Evolutionary conservation across 2,329 filamentous ascomycete genomes (phyloP), one percentile per base, ranked within the genome.

Genomic region (Lachnellula occidentalis): DNA sequence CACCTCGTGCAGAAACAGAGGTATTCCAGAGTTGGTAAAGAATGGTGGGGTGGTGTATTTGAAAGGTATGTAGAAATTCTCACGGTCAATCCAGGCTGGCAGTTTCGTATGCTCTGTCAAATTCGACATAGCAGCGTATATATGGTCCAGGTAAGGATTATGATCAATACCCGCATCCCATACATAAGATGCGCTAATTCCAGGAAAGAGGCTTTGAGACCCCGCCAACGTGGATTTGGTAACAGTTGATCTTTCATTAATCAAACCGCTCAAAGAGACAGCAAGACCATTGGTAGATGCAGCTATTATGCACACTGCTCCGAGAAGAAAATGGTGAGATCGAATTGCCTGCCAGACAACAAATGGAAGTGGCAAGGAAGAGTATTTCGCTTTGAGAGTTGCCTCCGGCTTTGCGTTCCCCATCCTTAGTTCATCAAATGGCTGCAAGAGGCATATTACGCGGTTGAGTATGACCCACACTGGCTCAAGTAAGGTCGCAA

Each of bases 401-500:
- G 70, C 65, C 0, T 72, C 70, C 0, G 72, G 57, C 1, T 55
- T 48, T 0, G 74, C 70, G 6, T 72, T 68, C 0, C 78, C 74
- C 5, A 60, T 55, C 19, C 72, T 71, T 0, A 85, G 66, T 14
- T 79, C 73, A 2, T 78, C 71, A 17, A 82, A 77, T 0, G 82
- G 82, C 31, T 82, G 76, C 0, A 85, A 57, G 8, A 82, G 62
- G 41, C 79, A 83, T 0, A 82, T 59, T 0, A 78, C 51, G 0
- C 81, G 71, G 42, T 81, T 84, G 0, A 86, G 54, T 0, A 83
- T 61, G 0, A 81, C 67, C 76, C 81, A 82, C 1, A 79, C 72
- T 0, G 82, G 81, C 36, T 86, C 82, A 0, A 83, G 69, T 0
- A 83, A 50, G 0, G 81, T 84, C 0, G 80, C 77, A 3, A 84